Percentiles rank a stretch among this genome's conserved stretches.
phyloP scores from a whole-genome alignment of 1,284 basidiomycete genomes.

The Neolentinus lepideus region DNA sequence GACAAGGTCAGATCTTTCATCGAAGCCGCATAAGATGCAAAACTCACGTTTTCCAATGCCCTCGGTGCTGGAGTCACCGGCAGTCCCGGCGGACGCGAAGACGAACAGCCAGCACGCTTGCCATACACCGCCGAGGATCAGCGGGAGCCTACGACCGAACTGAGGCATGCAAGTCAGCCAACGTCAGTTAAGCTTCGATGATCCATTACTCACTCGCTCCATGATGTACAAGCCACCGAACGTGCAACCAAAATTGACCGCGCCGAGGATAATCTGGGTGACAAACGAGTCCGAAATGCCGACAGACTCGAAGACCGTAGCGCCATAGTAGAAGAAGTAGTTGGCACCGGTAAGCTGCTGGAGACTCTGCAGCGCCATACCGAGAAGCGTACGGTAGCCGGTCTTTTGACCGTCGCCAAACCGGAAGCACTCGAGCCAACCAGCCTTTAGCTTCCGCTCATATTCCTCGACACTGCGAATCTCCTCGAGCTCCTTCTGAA shows the following conservation, averaged over 20 bases:
- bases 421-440: slow-evolving; percentile 60
- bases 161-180: slow-evolving; percentile 15
- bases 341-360: slow-evolving; percentile 75
- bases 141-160: slow-evolving; percentile 55
- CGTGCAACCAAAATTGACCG: slow-evolving; percentile 65
- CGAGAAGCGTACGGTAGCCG: slow-evolving; percentile 56
- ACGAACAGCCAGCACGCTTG: slow-evolving; percentile 73
- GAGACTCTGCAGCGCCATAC: slow-evolving; percentile 61
- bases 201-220: slow-evolving; percentile 38
- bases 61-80: slow-evolving; percentile 45
- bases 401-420: slow-evolving; percentile 35
- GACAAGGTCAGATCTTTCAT: too few relatives aligned
- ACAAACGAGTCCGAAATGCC: slow-evolving; percentile 64
- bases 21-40: slow-evolving; percentile 1
- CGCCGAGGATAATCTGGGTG: slow-evolving; percentile 67
- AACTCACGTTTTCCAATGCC: slow-evolving; percentile 45
- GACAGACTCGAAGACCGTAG: slow-evolving; percentile 62
- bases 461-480: slow-evolving; percentile 41
- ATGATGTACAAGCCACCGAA: slow-evolving; percentile 66
- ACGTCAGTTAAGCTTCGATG: not conserved
- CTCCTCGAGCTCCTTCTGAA: slow-evolving; percentile 43
- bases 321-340: slow-evolving; percentile 54
- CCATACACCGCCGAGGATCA: slow-evolving; percentile 69
- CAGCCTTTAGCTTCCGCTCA: slow-evolving; percentile 35
- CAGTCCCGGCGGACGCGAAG: slow-evolving; percentile 71